These are phyloP conservation scores for Gossypium schwendimanii DNA, from an alignment of 441 rosid species.

Conservation along the genomic window DNA sequence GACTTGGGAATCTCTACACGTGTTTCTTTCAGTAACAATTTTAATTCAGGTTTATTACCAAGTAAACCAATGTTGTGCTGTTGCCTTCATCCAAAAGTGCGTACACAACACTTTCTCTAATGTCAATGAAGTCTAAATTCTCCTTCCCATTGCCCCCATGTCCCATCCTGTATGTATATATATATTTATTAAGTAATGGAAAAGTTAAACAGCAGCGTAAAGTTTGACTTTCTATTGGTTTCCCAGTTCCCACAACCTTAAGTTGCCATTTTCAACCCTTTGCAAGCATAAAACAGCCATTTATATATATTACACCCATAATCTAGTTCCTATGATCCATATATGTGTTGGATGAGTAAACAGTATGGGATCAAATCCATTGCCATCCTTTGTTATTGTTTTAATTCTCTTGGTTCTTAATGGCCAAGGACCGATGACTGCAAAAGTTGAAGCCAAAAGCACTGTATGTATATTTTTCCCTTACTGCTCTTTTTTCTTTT, in stretches of 20 bases:
- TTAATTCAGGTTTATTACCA: no score
- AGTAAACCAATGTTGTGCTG: not conserved
- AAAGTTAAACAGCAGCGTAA: conserved; percentile 12
- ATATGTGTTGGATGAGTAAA: not conserved
- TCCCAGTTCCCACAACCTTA: conserved; percentile 3
- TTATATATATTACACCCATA: not conserved
- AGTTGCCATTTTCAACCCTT: conserved; percentile 3
- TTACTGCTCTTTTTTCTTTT: not conserved
- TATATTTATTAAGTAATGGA: not conserved
- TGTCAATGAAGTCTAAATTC: not conserved
- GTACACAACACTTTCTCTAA: conserved; percentile 5
- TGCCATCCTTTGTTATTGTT: not conserved
- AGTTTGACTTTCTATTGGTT: conserved; percentile 11
- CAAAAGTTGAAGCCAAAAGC: conserved; percentile 10
- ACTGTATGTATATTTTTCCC: not conserved
- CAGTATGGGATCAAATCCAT: not conserved
- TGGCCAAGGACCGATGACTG: not conserved
- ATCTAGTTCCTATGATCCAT: not conserved
- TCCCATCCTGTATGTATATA: not conserved
- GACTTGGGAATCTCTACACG: not conserved
- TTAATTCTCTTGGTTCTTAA: not conserved
- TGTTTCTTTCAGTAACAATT: not conserved
- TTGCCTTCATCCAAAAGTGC: conserved; percentile 4
- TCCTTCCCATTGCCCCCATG: not conserved
- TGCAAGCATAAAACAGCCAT: conserved; percentile 5